Conservation (phyloP, 2,329 filamentous ascomycete genomes). For the Arthrobotrys sphaeroides region DNA sequence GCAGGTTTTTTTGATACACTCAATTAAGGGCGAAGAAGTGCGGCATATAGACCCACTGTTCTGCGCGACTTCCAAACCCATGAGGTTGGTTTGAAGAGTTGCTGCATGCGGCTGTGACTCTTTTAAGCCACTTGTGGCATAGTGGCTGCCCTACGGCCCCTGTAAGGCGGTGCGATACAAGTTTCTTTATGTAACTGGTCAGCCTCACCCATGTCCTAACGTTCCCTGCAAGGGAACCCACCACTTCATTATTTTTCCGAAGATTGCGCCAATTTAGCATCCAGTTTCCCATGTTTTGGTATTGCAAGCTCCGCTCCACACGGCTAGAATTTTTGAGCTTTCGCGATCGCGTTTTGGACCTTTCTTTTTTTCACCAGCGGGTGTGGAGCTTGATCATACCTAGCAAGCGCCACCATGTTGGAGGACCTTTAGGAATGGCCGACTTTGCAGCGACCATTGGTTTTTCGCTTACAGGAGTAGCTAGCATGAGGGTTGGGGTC, state of each 20-base stretch:
- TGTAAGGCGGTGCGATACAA: conserved; percentile 31
- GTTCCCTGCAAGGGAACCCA: conserved; percentile 2
- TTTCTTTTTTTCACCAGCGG: conserved; percentile 33
- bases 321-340: conserved; percentile 31
- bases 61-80: conserved; percentile 16
- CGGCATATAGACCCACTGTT: conserved; percentile 14
- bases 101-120: conserved; percentile 34
- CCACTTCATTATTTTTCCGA: conserved; percentile 41
- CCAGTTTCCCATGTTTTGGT: conserved; percentile 7
- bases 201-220: conserved; percentile 32
- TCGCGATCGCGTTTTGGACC: conserved; percentile 21
- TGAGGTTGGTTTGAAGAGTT: conserved; percentile 4
- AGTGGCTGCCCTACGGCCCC: conserved; percentile 31
- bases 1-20: neutral
- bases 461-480: conserved; percentile 42
- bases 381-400: conserved; percentile 16
- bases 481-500: conserved; percentile 20
- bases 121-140: conserved; percentile 39
- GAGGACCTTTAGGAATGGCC: neutral
- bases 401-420: conserved; percentile 37
- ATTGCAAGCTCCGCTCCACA: conserved; percentile 5
- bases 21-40: neutral
- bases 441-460: conserved; percentile 32
- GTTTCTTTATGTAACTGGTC: conserved; percentile 18
- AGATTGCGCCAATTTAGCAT: conserved; percentile 23